Evolutionary conservation across 2,329 filamentous ascomycete species (phyloP).

Genomic region (Colletotrichum aenigma): DNA sequence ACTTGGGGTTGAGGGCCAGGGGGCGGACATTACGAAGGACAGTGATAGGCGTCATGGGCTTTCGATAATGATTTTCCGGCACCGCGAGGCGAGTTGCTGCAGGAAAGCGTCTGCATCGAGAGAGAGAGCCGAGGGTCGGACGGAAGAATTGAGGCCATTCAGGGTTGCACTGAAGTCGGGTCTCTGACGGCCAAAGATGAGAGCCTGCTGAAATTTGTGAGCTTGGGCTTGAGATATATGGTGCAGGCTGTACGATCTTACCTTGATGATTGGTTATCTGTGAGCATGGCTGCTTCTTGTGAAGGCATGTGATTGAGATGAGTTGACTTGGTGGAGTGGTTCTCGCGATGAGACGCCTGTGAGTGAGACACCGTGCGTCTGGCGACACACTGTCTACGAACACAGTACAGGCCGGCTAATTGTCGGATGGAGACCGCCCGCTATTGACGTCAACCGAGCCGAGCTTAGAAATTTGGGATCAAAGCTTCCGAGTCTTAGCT

Average conservation of each 20-base stretch:
- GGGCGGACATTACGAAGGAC: not conserved
- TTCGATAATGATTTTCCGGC: not conserved
- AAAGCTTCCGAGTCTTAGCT: not conserved
- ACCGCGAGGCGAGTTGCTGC: not conserved
- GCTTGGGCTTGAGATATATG: not conserved
- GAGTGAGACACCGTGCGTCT: not conserved
- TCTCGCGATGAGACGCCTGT: not conserved
- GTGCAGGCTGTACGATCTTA: not conserved
- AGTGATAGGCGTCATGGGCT: not conserved
- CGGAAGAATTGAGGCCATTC: not conserved
- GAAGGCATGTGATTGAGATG: not conserved
- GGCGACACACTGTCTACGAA: not conserved
- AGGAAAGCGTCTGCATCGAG: not conserved
- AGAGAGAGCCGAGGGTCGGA: not conserved
- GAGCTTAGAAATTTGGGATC: constrained; percentile 8
- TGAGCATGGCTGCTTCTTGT: not conserved
- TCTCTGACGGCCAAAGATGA: not conserved
- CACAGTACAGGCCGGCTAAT: not conserved
- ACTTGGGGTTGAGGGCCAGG: not conserved
- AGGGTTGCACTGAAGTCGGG: not conserved
- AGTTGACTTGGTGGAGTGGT: not conserved
- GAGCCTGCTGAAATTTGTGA: not conserved
- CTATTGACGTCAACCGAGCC: constrained; percentile 2
- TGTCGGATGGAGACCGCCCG: not conserved
- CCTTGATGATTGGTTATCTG: not conserved